Evolutionary conservation across 148 eudicot genomes (phyloP), one percentile per base, ranked within the genome.

Genomic region (Arbutus unedo): DNA sequence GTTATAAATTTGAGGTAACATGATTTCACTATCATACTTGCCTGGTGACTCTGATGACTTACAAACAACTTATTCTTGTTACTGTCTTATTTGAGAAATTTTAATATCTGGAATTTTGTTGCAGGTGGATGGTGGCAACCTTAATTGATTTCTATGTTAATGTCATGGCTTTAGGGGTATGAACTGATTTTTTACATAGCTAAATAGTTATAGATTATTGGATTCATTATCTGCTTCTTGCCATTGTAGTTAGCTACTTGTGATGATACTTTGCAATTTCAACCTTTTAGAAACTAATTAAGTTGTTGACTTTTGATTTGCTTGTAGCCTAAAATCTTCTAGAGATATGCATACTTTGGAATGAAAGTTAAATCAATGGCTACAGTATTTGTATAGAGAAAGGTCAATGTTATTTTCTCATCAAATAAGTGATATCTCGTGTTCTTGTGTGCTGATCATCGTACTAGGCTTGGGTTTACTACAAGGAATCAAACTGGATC

Each of bases 51-150:
- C 11, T 50, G 43, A 75, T 75, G 78, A 25, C 16, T 10, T 75
- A 23, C 45, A 9, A 9, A 73, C 31, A 45, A 48, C 8, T 49
- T n/a, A 31, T 44, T 75, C 43, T 25, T 49, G 43, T n/a, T 75
- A 64, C 15, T 48, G 48, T 14, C 21, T 23, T 60, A 31, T 21
- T 48, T 51, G 16, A 7, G 66, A 10, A 45, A 66, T 53, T 49
- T 56, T 50, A 5, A 10, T 78, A 56, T 79, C 8, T 82, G 41
- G 45, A 54, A 50, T 77, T 68, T 56, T 77, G 31, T 72, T 89
- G 83, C 93, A 94, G 98, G 87, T 94, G 96, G 96, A 91, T 94
- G 96, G 57, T 64, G 25, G 91, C 93, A 23, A 90, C 93, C 43
- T 83, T 94, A 81, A 78, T 94, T 73, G 98, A 94, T 84, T 94